These are phyloP conservation scores for Puccinia coronata DNA, from an alignment of 1,284 basidiomycete species.

Conservation along the genomic window DNA sequence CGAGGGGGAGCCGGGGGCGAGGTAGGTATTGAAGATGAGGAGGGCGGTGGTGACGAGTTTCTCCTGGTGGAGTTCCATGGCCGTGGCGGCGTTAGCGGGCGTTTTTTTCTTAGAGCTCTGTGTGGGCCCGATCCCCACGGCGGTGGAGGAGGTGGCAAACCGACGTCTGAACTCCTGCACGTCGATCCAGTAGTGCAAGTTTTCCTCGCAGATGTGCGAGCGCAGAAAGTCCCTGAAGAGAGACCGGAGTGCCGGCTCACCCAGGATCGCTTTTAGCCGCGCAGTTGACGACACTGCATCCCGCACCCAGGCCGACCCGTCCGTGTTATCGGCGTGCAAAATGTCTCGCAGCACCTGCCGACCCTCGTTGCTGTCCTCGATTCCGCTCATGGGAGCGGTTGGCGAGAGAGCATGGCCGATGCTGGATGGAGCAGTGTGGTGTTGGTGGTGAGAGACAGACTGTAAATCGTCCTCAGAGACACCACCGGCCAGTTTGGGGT, in stretches of 20 bases:
- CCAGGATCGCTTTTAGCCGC: slow-evolving; percentile 84
- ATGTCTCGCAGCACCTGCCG: slow-evolving; percentile 62
- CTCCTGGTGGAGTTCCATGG: slow-evolving; percentile 97
- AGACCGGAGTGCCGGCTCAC: slow-evolving; percentile 82
- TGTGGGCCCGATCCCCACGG: slow-evolving; percentile 66
- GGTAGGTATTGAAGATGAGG: slow-evolving; percentile 89
- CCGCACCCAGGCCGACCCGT: slow-evolving; percentile 65
- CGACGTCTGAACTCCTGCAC: slow-evolving; percentile 95
- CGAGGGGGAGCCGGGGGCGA: slow-evolving; percentile 89
- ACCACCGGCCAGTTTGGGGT: not conserved
- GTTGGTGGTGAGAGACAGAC: slow-evolving; percentile 59
- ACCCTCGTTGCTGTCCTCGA: slow-evolving; percentile 71
- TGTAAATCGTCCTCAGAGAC: slow-evolving; percentile 59
- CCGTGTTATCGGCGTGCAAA: slow-evolving; percentile 58
- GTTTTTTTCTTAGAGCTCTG: slow-evolving; percentile 52
- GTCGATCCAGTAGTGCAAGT: slow-evolving; percentile 93
- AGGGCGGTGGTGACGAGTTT: slow-evolving; percentile 90
- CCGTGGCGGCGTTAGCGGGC: slow-evolving; percentile 64
- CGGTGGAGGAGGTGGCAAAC: slow-evolving; percentile 91
- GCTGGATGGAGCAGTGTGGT: slow-evolving; percentile 59
- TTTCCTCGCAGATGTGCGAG: slow-evolving; percentile 96
- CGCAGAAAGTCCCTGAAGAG: slow-evolving; percentile 93
- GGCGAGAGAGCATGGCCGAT: not conserved
- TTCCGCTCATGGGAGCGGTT: not conserved
- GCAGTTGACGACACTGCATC: slow-evolving; percentile 76